Evolutionary conservation across 2,329 filamentous ascomycete species (phyloP), one percentile per base, ranked within the genome.

Genomic region (Talaromyces amestolkiae): DNA sequence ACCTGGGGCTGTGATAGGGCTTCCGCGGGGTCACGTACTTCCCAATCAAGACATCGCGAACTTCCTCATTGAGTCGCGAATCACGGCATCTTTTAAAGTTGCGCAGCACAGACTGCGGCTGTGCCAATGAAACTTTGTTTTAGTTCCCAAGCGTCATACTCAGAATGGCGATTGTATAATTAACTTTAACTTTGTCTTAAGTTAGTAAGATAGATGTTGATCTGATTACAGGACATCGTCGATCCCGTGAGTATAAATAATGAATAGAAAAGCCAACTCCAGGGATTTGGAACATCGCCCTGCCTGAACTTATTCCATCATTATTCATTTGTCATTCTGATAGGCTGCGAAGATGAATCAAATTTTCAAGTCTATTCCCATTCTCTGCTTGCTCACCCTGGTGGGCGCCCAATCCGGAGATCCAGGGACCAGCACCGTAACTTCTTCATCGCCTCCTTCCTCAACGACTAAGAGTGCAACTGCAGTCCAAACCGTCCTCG

Each of bases 401-500:
- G 59, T 39, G 6, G 8, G 59, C 11, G 59, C 59, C 13, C 41
- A 61, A 31, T 51, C 24, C 17, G 41, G 59, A 51, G 37, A 37
- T 2, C 27, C 41, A 33, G 58, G 41, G 3, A 39, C 41, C 10
- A 61, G 43, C 59, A 27, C 11, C 31, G 5, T 37, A 22, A 49
- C 58, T 8, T 33, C 58, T 3, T 33, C 41, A 24, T 35, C 27
- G 6, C 2, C 19, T 35, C 17, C 22, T 19, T 39, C 61, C 58
- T 63, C 66, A 22, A 47, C 64, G 27, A 58, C 64, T 9, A 51
- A 69, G 22, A 19, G 63, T 33, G 45, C 68, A 19, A 59, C 65
- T 24, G 45, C 64, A 11, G 70, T 75, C 45, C 76, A 81, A 65
- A 74, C 75, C 19, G 72, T 84, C 60, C 75, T 80, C 67, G 82